Evolutionary conservation across 345 rosid genomes (phyloP).

Genomic region (Salix udensis): DNA sequence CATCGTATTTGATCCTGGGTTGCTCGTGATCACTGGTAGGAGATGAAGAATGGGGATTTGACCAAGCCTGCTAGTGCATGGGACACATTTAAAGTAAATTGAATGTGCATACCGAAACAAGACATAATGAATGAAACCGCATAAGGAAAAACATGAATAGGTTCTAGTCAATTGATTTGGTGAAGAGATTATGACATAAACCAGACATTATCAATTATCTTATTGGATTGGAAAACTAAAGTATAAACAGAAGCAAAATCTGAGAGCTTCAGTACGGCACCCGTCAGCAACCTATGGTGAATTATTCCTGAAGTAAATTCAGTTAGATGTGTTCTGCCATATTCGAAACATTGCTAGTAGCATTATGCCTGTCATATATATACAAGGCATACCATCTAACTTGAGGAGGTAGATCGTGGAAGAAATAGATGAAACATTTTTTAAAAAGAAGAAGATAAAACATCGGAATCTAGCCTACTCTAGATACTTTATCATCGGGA

Average conservation of each 20-base stretch:
- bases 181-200: background rate
- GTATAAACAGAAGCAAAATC: background rate
- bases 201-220: background rate
- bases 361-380: background rate
- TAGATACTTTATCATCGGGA: background rate
- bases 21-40: slow-evolving; percentile 44
- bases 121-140: background rate
- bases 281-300: background rate
- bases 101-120: background rate
- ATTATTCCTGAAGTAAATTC: background rate
- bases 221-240: background rate
- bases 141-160: background rate
- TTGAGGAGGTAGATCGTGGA: background rate
- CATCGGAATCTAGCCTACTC: no score
- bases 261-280: background rate
- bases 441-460: background rate
- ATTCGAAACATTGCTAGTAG: background rate
- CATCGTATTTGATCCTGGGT: slow-evolving; percentile 26
- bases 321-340: background rate
- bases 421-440: background rate
- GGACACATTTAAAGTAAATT: slow-evolving; percentile 15
- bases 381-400: background rate
- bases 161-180: background rate
- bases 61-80: slow-evolving; percentile 56
- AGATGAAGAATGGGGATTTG: slow-evolving; percentile 44